A percentile compares a stretch with the other conserved stretches of the same genome.
These are phyloP conservation scores for Orbilia javanica DNA, from an alignment of 2,329 filamentous ascomycete genomes.

Conservation along the genomic window DNA sequence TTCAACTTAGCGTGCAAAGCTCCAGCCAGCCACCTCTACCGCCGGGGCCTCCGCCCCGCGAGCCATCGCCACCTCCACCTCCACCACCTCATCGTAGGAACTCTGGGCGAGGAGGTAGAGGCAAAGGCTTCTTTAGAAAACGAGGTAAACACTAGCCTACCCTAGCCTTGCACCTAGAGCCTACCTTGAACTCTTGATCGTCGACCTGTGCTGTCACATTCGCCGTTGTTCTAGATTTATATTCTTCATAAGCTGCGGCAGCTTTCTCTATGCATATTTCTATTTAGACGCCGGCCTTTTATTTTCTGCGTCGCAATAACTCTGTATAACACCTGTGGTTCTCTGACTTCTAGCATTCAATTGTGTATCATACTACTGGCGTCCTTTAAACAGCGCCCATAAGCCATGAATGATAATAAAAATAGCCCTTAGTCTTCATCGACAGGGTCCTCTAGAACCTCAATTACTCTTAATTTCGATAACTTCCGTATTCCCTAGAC, in stretches of 20 bases:
- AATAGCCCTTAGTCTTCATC: not conserved
- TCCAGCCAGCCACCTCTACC: constrained; percentile 48
- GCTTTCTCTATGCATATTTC: not conserved
- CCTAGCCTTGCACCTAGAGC: too few relatives aligned
- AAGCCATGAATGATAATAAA: constrained; percentile 5
- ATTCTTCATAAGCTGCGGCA: not conserved
- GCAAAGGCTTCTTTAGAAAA: constrained; percentile 8
- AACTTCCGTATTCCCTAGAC: not conserved
- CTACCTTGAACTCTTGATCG: too few relatives aligned
- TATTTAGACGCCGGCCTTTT: not conserved
- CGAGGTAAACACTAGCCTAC: constrained; percentile 2
- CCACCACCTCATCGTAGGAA: constrained; percentile 19
- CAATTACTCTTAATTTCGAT: not conserved
- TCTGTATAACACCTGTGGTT: constrained; percentile 9
- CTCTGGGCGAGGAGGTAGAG: constrained; percentile 28
- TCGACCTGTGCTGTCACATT: not conserved
- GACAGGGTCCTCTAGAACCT: not conserved
- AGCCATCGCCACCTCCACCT: constrained; percentile 14
- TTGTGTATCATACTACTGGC: not conserved
- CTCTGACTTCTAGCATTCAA: not conserved
- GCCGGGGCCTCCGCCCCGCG: constrained; percentile 31
- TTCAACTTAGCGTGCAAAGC: constrained; percentile 38
- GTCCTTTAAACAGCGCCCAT: not conserved
- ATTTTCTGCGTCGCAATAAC: not conserved
- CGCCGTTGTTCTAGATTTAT: not conserved